These are phyloP conservation scores for Ophiostoma piceae DNA, from an alignment of 2,329 filamentous ascomycete species.

Conservation along the genomic window DNA sequence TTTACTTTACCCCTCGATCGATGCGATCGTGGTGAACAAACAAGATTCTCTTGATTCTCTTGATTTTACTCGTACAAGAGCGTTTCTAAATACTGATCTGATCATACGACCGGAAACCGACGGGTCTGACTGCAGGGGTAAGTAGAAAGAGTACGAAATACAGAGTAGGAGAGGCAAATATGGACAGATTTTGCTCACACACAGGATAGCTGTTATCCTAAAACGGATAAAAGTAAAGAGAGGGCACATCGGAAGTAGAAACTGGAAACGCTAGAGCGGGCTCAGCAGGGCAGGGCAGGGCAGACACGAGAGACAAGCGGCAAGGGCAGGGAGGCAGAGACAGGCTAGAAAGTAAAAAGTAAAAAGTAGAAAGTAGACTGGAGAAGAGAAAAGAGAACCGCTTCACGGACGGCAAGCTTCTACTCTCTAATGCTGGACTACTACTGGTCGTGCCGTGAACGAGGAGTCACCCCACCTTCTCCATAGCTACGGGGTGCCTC, in stretches of 20 bases:
- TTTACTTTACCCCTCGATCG: constrained; percentile 1
- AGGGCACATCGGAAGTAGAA: neutral
- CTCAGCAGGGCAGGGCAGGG: constrained; percentile 3
- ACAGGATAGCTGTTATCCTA: constrained; percentile 9
- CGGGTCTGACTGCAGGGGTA: neutral
- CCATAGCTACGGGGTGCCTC: constrained; percentile 21
- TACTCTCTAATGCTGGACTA: neutral
- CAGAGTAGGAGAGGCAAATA: neutral
- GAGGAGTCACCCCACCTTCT: neutral
- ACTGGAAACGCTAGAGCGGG: neutral
- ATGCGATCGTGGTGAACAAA: neutral
- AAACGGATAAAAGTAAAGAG: constrained; percentile 14
- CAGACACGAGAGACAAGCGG: neutral
- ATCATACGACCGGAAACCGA: constrained; percentile 7
- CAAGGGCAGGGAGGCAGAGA: too few relatives aligned
- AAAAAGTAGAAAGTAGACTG: too few relatives aligned
- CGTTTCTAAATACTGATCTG: neutral
- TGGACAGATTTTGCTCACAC: neutral
- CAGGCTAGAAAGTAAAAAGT: too few relatives aligned
- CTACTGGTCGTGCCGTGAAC: neutral
- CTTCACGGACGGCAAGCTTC: neutral
- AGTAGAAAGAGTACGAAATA: neutral
- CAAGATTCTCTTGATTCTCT: neutral
- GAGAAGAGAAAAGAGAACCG: too few relatives aligned
- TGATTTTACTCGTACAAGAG: neutral